Evolutionary conservation across 1,139 yeast species (phyloP).

Genomic region (Candida sp.): DNA sequence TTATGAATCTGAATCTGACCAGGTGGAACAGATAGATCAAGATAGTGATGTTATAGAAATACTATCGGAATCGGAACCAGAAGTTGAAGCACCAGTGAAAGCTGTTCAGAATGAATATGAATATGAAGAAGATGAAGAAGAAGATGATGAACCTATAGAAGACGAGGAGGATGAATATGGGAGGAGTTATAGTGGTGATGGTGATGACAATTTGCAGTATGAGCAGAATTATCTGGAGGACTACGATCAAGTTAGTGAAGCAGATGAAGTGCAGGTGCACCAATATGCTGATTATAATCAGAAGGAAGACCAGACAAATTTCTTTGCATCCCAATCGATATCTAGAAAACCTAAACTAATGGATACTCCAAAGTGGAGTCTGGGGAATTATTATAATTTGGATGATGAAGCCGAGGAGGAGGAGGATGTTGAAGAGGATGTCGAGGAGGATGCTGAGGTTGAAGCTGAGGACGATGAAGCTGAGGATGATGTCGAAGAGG

Average conservation of each 20-base stretch:
- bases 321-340: not conserved
- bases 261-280: not conserved
- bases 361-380: not conserved
- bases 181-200: not conserved
- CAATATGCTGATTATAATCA: not conserved
- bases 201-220: not conserved
- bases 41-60: constrained; percentile 3
- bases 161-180: not conserved
- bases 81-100: not conserved
- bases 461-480: constrained; percentile 3
- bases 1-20: constrained; percentile 2
- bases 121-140: constrained; percentile 1
- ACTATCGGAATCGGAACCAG: constrained; percentile 1
- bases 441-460: constrained; percentile 5
- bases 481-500: not conserved
- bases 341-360: not conserved
- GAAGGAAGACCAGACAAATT: not conserved
- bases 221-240: not conserved
- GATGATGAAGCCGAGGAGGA: constrained; percentile 2
- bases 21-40: constrained; percentile 6
- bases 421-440: constrained; percentile 6
- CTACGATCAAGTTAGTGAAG: not conserved
- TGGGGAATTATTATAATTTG: not conserved
- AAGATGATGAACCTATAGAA: not conserved
- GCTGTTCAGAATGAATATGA: not conserved